A percentile compares a stretch with the other conserved stretches of the same genome.
phyloP scores from a whole-genome alignment of 2,329 filamentous ascomycete species.

The Fusarium ambrosium region DNA sequence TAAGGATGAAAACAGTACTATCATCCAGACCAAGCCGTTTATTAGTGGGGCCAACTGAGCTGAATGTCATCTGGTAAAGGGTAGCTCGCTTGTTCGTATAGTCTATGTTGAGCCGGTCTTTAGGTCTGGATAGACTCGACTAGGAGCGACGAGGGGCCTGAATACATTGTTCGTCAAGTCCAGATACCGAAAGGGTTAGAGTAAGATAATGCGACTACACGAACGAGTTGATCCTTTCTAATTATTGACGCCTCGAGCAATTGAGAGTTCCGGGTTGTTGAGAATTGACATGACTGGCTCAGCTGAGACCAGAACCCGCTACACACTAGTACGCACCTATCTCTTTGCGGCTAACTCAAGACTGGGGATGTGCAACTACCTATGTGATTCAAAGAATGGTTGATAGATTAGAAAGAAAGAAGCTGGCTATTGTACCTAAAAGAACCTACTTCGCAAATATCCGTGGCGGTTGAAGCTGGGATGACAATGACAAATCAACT shows the following conservation, averaged over 20 bases:
- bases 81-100: not conserved
- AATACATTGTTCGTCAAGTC: not conserved
- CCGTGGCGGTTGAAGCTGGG: not conserved
- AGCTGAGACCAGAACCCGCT: not conserved
- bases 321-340: not conserved
- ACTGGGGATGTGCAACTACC: accelerated
- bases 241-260: not conserved
- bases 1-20: not conserved
- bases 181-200: not conserved
- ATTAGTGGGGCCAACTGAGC: not conserved
- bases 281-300: not conserved
- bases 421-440: not conserved
- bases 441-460: not conserved
- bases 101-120: not conserved
- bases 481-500: not conserved
- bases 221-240: not conserved
- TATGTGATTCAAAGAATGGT: not conserved
- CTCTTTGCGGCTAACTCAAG: not conserved
- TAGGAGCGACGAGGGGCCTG: not conserved
- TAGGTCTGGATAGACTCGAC: not conserved
- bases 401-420: not conserved
- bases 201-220: not conserved
- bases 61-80: not conserved
- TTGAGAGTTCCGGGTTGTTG: not conserved
- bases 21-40: not conserved